phyloP scores from a whole-genome alignment of 257 asterid species.

The Pogostemon cablin region DNA sequence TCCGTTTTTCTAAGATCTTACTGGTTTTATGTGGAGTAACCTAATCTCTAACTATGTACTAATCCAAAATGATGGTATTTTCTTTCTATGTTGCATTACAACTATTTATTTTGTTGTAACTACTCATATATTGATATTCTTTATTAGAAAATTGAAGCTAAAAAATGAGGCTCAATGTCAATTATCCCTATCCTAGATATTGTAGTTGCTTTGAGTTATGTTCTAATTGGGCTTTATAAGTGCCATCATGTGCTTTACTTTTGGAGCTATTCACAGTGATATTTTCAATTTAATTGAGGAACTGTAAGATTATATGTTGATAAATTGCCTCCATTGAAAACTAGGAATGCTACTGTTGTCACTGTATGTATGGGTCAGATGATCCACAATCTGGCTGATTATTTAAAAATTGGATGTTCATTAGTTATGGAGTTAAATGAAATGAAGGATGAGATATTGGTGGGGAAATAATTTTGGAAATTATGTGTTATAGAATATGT shows the following conservation, averaged over 20 bases:
- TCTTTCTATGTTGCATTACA: background rate
- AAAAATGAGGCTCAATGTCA: background rate
- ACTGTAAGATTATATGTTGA: background rate
- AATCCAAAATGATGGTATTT: background rate
- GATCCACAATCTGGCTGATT: background rate
- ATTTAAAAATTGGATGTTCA: no score
- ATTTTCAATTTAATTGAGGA: background rate
- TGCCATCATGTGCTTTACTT: background rate
- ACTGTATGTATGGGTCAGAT: background rate
- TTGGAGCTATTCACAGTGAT: background rate
- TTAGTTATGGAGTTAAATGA: no score
- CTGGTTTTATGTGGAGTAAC: background rate
- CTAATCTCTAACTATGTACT: background rate
- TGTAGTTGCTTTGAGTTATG: background rate
- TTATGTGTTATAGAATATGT: no score
- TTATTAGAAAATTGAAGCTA: slow-evolving; percentile 3
- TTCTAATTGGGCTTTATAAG: background rate
- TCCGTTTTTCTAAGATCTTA: slow-evolving; percentile 3
- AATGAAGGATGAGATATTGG: no score
- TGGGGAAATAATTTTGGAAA: no score
- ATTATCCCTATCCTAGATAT: background rate
- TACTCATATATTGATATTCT: background rate
- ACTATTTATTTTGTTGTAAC: background rate
- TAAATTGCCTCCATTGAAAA: background rate
- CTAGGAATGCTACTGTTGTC: background rate